A percentile compares a stretch with the other conserved stretches of the same genome.
phyloP scores from a whole-genome alignment of 176 grass and related monocot species.

The Urochloa ruziziensis region DNA sequence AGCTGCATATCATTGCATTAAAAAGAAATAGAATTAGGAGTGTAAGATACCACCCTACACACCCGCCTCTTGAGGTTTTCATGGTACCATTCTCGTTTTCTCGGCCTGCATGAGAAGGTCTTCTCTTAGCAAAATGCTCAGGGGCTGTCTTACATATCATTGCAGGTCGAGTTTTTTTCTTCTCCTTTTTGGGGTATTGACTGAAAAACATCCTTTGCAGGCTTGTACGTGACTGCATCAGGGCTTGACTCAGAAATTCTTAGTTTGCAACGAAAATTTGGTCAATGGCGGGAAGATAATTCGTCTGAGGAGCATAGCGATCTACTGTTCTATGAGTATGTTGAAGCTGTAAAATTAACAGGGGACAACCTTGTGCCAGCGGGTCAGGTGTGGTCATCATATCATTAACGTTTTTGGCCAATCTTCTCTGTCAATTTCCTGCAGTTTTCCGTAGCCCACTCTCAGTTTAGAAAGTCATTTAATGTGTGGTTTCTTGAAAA shows the following conservation, averaged over 20 bases:
- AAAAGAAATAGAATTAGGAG: background rate
- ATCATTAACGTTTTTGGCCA: background rate
- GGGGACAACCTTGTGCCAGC: conserved; percentile 72
- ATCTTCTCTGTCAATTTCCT: background rate
- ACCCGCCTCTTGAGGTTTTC: conserved; percentile 11
- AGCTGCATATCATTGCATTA: background rate
- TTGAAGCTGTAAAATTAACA: conserved; percentile 85
- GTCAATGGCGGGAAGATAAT: conserved; percentile 82
- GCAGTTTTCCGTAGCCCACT: background rate
- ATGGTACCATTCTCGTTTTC: background rate
- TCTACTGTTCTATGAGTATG: conserved; percentile 94
- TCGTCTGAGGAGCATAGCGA: conserved; percentile 41
- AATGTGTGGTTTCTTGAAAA: background rate
- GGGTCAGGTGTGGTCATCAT: conserved; percentile 62
- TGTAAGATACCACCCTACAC: background rate
- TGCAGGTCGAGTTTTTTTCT: too few relatives aligned
- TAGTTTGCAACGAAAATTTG: conserved; percentile 86
- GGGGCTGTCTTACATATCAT: too few relatives aligned
- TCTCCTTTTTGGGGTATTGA: conserved; percentile 12
- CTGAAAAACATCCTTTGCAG: conserved; percentile 48
- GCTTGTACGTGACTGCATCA: conserved; percentile 72
- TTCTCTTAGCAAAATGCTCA: too few relatives aligned
- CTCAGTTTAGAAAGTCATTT: conserved; percentile 6
- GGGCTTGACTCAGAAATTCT: conserved; percentile 81
- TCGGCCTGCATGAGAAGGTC: too few relatives aligned